Evolutionary conservation across 192 early-diverging fungal genomes (phyloP), one percentile per base, ranked within the genome.

Genomic region (Physocladia obscura): DNA sequence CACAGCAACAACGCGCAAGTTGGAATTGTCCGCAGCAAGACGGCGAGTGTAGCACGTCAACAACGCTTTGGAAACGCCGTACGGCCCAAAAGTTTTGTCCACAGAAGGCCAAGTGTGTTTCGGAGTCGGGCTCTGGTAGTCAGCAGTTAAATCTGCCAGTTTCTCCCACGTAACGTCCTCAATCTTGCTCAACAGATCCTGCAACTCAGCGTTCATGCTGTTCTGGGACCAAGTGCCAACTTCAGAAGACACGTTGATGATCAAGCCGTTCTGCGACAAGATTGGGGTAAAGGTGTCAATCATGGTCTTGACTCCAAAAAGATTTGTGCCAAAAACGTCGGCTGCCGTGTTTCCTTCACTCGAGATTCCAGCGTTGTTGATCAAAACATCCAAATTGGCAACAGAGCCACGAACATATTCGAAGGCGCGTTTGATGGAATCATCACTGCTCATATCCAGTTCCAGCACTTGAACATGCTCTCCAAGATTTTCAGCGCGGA

Each of bases 321-420:
- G 17, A 39, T 64, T 64, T 24, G 26, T 24, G 11, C 15, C 52
- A 27, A 55, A 27, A 8, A 27, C 40, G 40, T 44, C n/a, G n/a
- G n/a, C n/a, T n/a, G n/a, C n/a, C n/a, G n/a, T n/a, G n/a, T n/a
- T n/a, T n/a, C n/a, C n/a, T n/a, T n/a, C n/a, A n/a, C n/a, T n/a
- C n/a, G n/a, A 50, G 56, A 68, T 58, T 3, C 65, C 65, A 4
- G 11, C 17, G 54, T 68, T 68, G 65, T 68, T 56, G 40, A 68
- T 30, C 19, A 68, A 38, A 8, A 68, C 65, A 34, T 68, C 65
- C 26, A 68, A 35, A 3, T 4, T 68, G 13, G 15, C 54, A 4
- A 31, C 50, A 4, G 8, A n/a, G 17, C 21, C 4, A 38, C 56
- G 32, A 29, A 68, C 62, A 30, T 17, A 11, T 5, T 4, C 51